Evolutionary conservation across 192 early-diverging fungal genomes (phyloP), one percentile per base, ranked within the genome.

Genomic region (Geranomyces variabilis): DNA sequence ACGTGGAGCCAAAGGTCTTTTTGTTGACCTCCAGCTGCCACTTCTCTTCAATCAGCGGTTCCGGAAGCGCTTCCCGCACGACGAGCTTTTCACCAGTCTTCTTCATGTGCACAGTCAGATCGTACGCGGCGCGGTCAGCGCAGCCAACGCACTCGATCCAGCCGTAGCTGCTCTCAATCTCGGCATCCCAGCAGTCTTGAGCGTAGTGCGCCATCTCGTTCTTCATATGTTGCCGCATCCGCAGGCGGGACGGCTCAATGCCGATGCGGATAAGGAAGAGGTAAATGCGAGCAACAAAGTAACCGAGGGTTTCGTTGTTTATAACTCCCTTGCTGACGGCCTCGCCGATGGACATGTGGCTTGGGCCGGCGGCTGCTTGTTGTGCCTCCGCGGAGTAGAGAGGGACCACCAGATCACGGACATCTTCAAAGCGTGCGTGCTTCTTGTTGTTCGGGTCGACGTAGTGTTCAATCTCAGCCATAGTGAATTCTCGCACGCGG

Each of bases 141-240:
- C 97, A 99, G 63, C 97, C 97, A 63, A 99, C 97, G 73, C 95
- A 96, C 81, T 99, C 97, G 80, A 97, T 94, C 97, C 97, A 99
- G 59, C 97, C 97, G 78, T 94, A 93, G 66, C 90, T 91, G 70
- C 83, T 93, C 70, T 91, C 79, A 76, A 98, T 98, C 81, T 99
- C 97, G 46, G 97, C 96, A 80, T 99, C 97, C 96, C 96, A 99
- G 71, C 81, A 83, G 57, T 82, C 96, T 80, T 90, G 91, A 14
- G 97, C 96, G 76, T 99, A 99, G 85, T 99, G 97, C 21, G 97
- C 97, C 96, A 99, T 98, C 84, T 99, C 97, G 84, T 99, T 99
- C 46, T 84, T 77, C 92, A 99, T 94, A 81, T 99, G 97, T 81
- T 99, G 96, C 74, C 97, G 90, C 90, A 99, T 96, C 55, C 96